Percentiles rank a stretch among this genome's conserved stretches.
Conservation (phyloP, 495 filamentous ascomycete species). For the Hyaloscypha hepaticicola region DNA sequence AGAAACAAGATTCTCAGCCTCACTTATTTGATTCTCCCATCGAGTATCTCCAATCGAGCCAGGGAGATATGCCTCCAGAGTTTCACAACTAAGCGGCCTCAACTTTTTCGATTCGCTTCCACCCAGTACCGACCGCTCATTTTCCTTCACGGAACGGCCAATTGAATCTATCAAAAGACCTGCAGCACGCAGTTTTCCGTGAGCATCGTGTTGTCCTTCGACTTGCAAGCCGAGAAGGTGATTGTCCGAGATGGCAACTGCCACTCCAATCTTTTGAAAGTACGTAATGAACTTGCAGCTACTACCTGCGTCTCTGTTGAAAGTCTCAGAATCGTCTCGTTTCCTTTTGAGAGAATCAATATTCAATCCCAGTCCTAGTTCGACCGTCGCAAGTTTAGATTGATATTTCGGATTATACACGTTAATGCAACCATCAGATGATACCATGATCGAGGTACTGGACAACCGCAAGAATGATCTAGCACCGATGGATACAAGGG, state of each 20-base stretch:
- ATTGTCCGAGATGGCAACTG: constrained; percentile 56
- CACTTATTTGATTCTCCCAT: constrained; percentile 5
- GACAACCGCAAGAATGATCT: constrained; percentile 53
- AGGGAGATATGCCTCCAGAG: constrained; percentile 18
- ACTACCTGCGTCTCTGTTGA: constrained; percentile 25
- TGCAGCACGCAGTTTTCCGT: constrained; percentile 59
- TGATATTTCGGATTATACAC: constrained; percentile 67
- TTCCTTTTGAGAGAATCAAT: constrained; percentile 24
- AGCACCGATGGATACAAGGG: constrained; percentile 32
- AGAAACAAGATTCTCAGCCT: constrained; percentile 12
- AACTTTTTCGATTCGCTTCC: background rate
- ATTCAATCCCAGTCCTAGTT: constrained; percentile 35
- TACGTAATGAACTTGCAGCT: constrained; percentile 54
- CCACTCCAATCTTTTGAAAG: constrained; percentile 61
- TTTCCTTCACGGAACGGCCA: constrained; percentile 43
- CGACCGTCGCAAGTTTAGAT: constrained; percentile 56
- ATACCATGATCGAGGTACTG: constrained; percentile 48
- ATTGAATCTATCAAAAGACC: constrained; percentile 72
- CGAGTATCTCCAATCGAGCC: constrained; percentile 17
- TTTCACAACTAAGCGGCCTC: background rate
- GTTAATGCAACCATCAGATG: constrained; percentile 41
- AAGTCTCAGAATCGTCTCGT: constrained; percentile 7
- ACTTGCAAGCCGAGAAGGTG: constrained; percentile 62
- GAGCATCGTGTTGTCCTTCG: constrained; percentile 56
- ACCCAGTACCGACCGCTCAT: constrained; percentile 3